phyloP scores from a whole-genome alignment of 2,329 filamentous ascomycete genomes.

The Fusarium temperatum region DNA sequence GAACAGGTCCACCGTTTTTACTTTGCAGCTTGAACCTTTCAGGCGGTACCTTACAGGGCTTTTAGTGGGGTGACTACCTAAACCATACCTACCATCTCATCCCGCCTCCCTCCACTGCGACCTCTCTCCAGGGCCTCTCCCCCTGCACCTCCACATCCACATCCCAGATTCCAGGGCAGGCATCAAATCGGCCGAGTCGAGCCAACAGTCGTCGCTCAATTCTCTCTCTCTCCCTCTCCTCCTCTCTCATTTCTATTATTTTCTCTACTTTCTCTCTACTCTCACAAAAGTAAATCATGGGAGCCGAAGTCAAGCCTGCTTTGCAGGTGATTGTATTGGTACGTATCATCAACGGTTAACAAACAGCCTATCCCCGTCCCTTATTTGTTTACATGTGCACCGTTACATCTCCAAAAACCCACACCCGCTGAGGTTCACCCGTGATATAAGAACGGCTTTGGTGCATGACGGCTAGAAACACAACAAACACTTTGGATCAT shows the following conservation, averaged over 20 bases:
- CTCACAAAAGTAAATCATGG: conserved; percentile 24
- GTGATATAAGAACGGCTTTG: not conserved
- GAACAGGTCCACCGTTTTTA: conserved; percentile 3
- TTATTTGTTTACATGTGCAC: conserved; percentile 20
- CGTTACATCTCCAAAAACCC: conserved; percentile 1
- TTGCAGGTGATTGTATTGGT: conserved; percentile 81
- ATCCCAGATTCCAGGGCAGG: conserved; percentile 13
- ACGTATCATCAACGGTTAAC: conserved; percentile 50
- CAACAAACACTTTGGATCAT: conserved; percentile 3
- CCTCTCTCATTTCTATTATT: not conserved
- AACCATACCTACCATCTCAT: not conserved
- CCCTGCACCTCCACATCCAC: not conserved
- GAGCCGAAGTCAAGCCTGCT: conserved; percentile 54
- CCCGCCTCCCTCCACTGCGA: not conserved
- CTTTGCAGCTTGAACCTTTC: conserved; percentile 22
- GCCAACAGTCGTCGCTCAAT: conserved; percentile 9
- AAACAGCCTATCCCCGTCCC: not conserved
- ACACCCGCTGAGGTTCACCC: not conserved
- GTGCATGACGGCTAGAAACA: not conserved
- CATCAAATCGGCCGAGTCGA: not conserved
- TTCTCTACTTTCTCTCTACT: not conserved
- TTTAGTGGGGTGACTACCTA: conserved; percentile 28
- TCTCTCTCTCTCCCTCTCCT: not conserved
- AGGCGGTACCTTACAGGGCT: conserved; percentile 34
- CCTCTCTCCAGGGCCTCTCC: not conserved